Base-by-base conservation (phyloP, 768 basidiomycete species). In the Mycena latifolia region DNA sequence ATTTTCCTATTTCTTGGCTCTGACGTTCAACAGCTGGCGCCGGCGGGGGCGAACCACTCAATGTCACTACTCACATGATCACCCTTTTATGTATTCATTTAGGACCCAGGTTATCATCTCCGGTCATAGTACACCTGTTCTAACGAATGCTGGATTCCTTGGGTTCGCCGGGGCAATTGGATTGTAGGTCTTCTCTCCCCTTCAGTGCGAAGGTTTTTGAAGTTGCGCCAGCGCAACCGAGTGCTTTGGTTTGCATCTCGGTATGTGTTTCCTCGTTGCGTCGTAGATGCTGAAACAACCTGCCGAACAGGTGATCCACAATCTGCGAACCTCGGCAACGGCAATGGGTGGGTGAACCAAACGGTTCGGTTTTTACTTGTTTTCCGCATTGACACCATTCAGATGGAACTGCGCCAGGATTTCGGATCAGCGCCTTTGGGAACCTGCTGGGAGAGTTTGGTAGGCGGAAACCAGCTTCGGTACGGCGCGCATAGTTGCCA, bases 391-490 rank as follows among this genome's bases (percentile, higher is more conserved):
- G 24, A n/a, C n/a, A n/a, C n/a, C n/a, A n/a, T n/a, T 1, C 20
- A 65, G 57, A 54, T 48, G 35, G 64, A 54, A 39, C 20, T 65
- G 3, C 64, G 57, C 9, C 25, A 65, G 41, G 46, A 54, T 20
- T 59, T 28, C 20, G 64, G 64, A 2, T 59, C 52, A 12, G 14
- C 51, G 1, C 0, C 22, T 1, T 5, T 59, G 0, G 57, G 64
- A 45, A 47, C 64, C 9, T 65, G 63, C 20, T 56, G 45, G 62
- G 62, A 63, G 27, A 63, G 27, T 10, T 14, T 63, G 27, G 39
- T 27, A 35, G 64, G 64, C 25, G 64, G 64, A 25, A 59, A 65
- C 43, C 63, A 65, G 24, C 52, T 65, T 18, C 56, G 51, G 63
- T 46, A 33, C 0, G 29, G 5, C n/a, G 15, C 33, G 2, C 37